Percentiles rank a stretch among this genome's conserved stretches.
Evolutionary conservation across 352 stramenopile species (phyloP).

Genomic region (Phytopythium delawarense): DNA sequence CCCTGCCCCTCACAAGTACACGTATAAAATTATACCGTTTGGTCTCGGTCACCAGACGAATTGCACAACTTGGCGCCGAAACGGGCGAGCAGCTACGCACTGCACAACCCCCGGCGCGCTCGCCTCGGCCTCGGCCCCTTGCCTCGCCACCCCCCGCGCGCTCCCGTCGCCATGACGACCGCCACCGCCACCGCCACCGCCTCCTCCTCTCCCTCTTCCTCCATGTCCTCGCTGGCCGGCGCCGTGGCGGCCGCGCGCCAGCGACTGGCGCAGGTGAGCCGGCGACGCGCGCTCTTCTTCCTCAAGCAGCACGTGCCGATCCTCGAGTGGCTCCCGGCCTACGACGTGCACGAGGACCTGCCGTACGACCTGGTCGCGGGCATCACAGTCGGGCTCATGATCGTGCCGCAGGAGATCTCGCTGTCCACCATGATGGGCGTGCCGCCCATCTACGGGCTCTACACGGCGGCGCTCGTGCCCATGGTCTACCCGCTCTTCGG

Average conservation of each 20-base stretch:
- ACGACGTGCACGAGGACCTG: constrained; percentile 47
- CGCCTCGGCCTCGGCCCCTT: not conserved
- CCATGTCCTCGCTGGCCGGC: no score
- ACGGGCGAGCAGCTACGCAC: not conserved
- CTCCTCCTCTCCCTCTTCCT: not conserved
- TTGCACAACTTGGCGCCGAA: not conserved
- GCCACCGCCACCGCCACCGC: not conserved
- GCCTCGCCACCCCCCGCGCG: not conserved
- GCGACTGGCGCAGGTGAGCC: constrained; percentile 12
- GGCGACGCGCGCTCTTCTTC: constrained; percentile 31
- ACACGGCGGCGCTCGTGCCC: constrained; percentile 79
- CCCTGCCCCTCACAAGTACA: no score
- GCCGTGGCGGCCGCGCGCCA: constrained; percentile 5
- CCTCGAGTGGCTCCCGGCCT: constrained; percentile 57
- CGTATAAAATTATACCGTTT: no score
- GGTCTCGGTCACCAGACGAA: not conserved
- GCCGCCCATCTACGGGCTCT: constrained; percentile 87
- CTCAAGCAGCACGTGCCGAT: constrained; percentile 52
- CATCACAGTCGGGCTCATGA: constrained; percentile 81
- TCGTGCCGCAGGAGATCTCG: constrained; percentile 87
- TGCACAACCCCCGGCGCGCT: not conserved
- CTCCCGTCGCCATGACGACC: not conserved
- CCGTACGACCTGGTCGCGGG: constrained; percentile 52
- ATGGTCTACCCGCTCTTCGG: constrained; percentile 88
- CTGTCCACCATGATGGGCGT: constrained; percentile 88